Evolutionary conservation across 345 rosid genomes (phyloP), one percentile per base, ranked within the genome.

Genomic region (Noccaea caerulescens): DNA sequence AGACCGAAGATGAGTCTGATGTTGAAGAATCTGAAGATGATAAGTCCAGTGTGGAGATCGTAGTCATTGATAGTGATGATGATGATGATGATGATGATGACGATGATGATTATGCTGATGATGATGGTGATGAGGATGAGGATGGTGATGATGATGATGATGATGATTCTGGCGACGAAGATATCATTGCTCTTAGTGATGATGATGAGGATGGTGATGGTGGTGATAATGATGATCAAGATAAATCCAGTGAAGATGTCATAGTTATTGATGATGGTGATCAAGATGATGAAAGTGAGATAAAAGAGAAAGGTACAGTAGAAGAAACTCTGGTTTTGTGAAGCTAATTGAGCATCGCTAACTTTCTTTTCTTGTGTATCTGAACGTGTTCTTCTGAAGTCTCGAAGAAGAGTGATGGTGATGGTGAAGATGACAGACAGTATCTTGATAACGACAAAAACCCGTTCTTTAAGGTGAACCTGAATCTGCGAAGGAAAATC

Each of bases 401-500:
- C 58, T 65, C 20, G 12, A 37, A 12, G 11, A 64, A 33, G 43
- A 32, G 10, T 58, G 63, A 42, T 5, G 12, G 10, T 58, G 63
- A 42, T 5, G 12, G 12, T 25, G 64, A 45, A 45, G 14, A 68
- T 68, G 38, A 66, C 25, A 25, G 30, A 53, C 60, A 27, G 6
- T 41, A 41, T 66, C 60, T 39, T 10, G 39, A 39, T 52, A 52
- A 66, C 10, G 27, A 52, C 10, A 66, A 8, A 58, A 66, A 66
- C 59, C 59, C 59, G 8, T 51, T 38, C 70, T 66, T 51, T 66
- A 66, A 2, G 25, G 59, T 66, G 59, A 66, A 38, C 25, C 58
- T 50, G 3, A 3, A 65, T 37, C 2, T 8, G 9, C 47, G 8
- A 37, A 32, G 10, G 7, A 37, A 0, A 23, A 25, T 0, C 37